Evolutionary conservation across 1,284 basidiomycete species (phyloP).

Genomic region (Boletus calvinii): DNA sequence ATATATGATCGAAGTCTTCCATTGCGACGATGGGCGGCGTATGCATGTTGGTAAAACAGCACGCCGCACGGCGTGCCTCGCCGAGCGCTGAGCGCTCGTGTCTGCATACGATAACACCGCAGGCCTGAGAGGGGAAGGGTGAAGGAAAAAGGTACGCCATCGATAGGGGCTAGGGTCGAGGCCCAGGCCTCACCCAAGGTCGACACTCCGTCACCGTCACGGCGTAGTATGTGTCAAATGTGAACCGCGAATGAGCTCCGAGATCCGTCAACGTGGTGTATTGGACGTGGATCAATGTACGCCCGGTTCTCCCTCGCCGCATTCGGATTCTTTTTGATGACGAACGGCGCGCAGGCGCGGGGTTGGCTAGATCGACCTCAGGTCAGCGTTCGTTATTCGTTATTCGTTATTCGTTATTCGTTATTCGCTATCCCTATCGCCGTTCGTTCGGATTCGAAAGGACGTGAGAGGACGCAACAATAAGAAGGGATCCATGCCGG

Average conservation of each 20-base stretch:
- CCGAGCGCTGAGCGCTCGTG: too few species aligned
- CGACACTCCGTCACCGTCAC: too few species aligned
- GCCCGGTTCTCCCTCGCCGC: background rate
- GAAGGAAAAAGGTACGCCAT: background rate
- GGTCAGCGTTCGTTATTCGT: too few species aligned
- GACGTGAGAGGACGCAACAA: slow-evolving; percentile 6
- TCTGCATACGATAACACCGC: too few species aligned
- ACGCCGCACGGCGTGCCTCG: too few species aligned
- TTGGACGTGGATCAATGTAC: slow-evolving; percentile 1
- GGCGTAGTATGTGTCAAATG: background rate
- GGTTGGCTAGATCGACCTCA: slow-evolving; percentile 3
- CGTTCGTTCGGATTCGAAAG: background rate
- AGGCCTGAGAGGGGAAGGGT: too few species aligned
- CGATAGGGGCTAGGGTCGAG: background rate
- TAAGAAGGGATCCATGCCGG: background rate
- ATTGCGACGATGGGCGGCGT: background rate
- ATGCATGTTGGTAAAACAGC: background rate
- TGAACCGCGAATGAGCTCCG: background rate
- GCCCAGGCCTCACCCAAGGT: too few species aligned
- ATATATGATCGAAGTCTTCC: background rate
- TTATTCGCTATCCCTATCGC: background rate
- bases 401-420: too few species aligned
- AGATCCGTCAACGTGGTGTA: slow-evolving; percentile 2
- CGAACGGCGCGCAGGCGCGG: background rate
- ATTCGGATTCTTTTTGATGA: background rate